Evolutionary conservation across 805 yeast genomes (phyloP), one percentile per base, ranked within the genome.

Genomic region (Blastobotrys mokoenaii): DNA sequence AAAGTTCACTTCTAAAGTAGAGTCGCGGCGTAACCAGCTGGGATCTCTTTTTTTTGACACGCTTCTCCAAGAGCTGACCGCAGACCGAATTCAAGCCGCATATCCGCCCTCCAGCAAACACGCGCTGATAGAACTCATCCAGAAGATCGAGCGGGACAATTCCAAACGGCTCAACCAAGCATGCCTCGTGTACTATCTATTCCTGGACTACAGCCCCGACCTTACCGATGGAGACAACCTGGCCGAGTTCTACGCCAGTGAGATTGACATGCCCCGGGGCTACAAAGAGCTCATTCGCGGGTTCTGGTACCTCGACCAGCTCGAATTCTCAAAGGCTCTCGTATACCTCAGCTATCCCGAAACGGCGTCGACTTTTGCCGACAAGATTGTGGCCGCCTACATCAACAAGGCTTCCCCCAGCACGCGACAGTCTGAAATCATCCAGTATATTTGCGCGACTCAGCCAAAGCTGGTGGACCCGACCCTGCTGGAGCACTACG

Each of bases 221-320:
- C 38, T 44, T 7, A 31, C 44, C 33, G 27, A 16, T 7, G 37
- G 47, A 14, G 51, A 48, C 36, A 36, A 42, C 20, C 33, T 54
- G 22, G 53, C 56, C 3, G 41, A 29, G 11, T 51, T 52, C 40
- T 54, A 38, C 41, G 52, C 50, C 35, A 45, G 43, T 14, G 56
- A 51, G 42, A 33, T 47, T 14, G 54, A 45, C 38, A 32, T 54
- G 15, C 51, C 56, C 2, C 31, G 25, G 4, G 54, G 52, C 17
- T 44, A 48, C 32, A 45, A 41, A 34, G 46, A 49, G 15, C 43
- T 52, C 20, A 46, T 52, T 27, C 31, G 31, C 25, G 58, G 55
- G 10, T 46, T 50, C 33, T 52, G 56, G 54, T 34, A 45, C 29
- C 20, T 53, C 22, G 58, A 53, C 34, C 45, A 41, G 10, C 48